phyloP scores from a whole-genome alignment of 2,329 filamentous ascomycete species.

The Colletotrichum eremochloae region DNA sequence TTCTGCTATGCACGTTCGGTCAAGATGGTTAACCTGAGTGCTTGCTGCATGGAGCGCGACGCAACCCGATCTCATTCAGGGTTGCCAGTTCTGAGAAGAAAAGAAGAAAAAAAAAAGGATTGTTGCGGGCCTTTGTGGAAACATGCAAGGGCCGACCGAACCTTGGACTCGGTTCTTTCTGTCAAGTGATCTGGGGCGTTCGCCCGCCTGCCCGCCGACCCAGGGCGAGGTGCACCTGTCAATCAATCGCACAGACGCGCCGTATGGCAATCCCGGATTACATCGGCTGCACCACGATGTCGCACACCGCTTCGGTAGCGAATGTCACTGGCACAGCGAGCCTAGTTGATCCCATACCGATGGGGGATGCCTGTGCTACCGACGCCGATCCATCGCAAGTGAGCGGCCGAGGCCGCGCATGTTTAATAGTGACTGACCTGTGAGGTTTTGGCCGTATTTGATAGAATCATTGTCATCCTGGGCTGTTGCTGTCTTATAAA shows the following conservation, averaged over 20 bases:
- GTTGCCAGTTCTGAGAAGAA: not conserved
- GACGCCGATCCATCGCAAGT: not conserved
- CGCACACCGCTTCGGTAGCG: slow-evolving; percentile 15
- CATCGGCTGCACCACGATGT: not conserved
- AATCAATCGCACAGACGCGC: not conserved
- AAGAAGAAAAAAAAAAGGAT: not conserved
- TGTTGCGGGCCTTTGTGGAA: not conserved
- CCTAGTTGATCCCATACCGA: not conserved
- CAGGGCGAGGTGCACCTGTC: not conserved
- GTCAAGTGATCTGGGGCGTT: not conserved
- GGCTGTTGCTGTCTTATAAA: not conserved
- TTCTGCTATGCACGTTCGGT: not conserved
- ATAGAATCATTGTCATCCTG: not conserved
- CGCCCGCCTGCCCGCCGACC: not conserved
- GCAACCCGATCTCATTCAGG: not conserved
- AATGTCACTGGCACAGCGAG: not conserved
- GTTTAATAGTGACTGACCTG: not conserved
- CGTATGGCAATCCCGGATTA: not conserved
- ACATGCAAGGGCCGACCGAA: not conserved
- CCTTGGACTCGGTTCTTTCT: not conserved
- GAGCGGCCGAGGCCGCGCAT: not conserved
- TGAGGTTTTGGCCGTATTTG: not conserved
- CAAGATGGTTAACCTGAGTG: not conserved
- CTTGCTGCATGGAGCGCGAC: not conserved
- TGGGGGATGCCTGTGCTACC: not conserved